phyloP scores from a whole-genome alignment of 225 moss, liverwort and hornwort genomes.

The Polytrichum formosum region DNA sequence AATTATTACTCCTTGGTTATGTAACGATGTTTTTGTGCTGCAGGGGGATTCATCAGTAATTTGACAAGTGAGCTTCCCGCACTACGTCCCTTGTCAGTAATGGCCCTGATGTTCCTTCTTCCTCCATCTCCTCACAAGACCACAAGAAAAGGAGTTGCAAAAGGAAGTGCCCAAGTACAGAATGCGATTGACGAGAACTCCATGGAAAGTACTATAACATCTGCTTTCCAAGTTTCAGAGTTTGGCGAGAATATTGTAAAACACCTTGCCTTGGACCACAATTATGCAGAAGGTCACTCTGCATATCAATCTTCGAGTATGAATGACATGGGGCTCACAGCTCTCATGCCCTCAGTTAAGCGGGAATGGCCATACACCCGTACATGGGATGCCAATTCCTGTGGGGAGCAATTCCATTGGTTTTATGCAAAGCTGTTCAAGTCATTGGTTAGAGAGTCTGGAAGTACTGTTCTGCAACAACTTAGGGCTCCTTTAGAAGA shows the following conservation, averaged over 20 bases:
- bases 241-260: constrained; percentile 64
- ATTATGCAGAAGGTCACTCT: constrained; percentile 70
- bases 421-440: constrained; percentile 74
- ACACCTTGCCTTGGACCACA: constrained; percentile 76
- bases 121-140: constrained; percentile 42
- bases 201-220: constrained; percentile 47
- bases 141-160: constrained; percentile 28
- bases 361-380: constrained; percentile 80
- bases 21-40: constrained; percentile 1
- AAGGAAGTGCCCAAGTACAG: constrained; percentile 19
- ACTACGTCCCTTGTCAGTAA: constrained; percentile 68
- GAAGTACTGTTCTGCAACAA: constrained; percentile 44
- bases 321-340: constrained; percentile 75
- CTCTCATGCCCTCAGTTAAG: constrained; percentile 72
- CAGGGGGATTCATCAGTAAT: constrained; percentile 68
- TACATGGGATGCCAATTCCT: constrained; percentile 52
- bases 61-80: constrained; percentile 81
- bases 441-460: constrained; percentile 73
- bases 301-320: constrained; percentile 65
- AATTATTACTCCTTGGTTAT: too few relatives aligned
- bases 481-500: constrained; percentile 62
- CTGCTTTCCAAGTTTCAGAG: constrained; percentile 46
- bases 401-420: constrained; percentile 67
- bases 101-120: constrained; percentile 75
- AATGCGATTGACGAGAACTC: constrained; percentile 26